Base-by-base conservation (phyloP, 2,329 filamentous ascomycete species). In the Mollisia scopiformis region DNA sequence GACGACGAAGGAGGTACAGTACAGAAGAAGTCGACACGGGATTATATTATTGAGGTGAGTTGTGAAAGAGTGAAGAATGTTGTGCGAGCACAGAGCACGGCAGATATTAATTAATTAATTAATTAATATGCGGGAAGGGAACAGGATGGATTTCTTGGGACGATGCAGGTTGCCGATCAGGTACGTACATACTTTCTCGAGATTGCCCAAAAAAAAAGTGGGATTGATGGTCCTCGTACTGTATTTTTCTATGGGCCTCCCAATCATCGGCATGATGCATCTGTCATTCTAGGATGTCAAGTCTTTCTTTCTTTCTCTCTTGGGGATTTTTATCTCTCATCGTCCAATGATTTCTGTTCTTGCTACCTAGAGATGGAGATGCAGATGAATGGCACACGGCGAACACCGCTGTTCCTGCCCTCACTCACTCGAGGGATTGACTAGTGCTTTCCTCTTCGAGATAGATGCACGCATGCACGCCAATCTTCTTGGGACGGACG, bases 101-200 rank as follows among this genome's bases (percentile, higher is more conserved):
- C n/a, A n/a, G n/a, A n/a, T n/a, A n/a, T n/a, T n/a, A n/a, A n/a
- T n/a, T n/a, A n/a, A n/a, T n/a, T n/a, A n/a, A n/a, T n/a, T n/a
- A n/a, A n/a, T n/a, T n/a, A n/a, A n/a, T n/a, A n/a, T n/a, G n/a
- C n/a, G n/a, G n/a, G n/a, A n/a, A n/a, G n/a, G n/a, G n/a, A n/a
- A n/a, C n/a, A n/a, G n/a, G n/a, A n/a, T n/a, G n/a, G n/a, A n/a
- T n/a, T n/a, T n/a, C n/a, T n/a, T n/a, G n/a, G n/a, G n/a, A n/a
- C n/a, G n/a, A n/a, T 54, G 51, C 51, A 54, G 33, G n/a, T 23
- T 55, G 53, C 37, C 39, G 53, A 47, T 55, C 53, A 55, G 53
- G 53, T 31, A 55, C 53, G 23, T n/a, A n/a, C n/a, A n/a, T n/a
- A n/a, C n/a, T n/a, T n/a, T n/a, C n/a, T n/a, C n/a, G n/a, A n/a